Conservation (phyloP, 495 filamentous ascomycete genomes). For the Trichoderma virens region DNA sequence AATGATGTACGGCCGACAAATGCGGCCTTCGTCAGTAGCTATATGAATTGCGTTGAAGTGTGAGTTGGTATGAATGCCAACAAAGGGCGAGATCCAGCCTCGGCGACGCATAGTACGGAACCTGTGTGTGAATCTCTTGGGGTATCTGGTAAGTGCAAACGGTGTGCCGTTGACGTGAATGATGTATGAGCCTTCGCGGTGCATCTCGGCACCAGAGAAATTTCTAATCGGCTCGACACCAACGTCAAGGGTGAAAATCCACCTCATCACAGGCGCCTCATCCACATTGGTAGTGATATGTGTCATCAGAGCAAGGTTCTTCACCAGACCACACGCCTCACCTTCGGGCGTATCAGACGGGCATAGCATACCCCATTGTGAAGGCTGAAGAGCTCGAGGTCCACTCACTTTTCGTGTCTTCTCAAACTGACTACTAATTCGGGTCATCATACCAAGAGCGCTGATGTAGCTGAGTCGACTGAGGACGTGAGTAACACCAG, state of each 20-base stretch:
- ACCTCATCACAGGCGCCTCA: constrained; percentile 73
- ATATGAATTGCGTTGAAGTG: constrained; percentile 89
- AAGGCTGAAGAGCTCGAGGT: constrained; percentile 90
- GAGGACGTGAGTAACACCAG: constrained; percentile 92
- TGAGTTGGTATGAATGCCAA: constrained; percentile 90
- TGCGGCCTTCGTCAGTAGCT: constrained; percentile 91
- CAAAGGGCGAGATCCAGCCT: constrained; percentile 86
- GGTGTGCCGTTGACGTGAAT: constrained; percentile 95
- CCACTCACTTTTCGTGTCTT: constrained; percentile 95
- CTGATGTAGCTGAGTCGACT: constrained; percentile 94
- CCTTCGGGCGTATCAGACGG: constrained; percentile 96
- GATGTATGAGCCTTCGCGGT: constrained; percentile 72
- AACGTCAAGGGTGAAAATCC: constrained; percentile 71
- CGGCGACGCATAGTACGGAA: constrained; percentile 80
- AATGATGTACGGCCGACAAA: constrained; percentile 90
- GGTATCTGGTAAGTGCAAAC: constrained; percentile 69
- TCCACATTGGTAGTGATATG: constrained; percentile 96
- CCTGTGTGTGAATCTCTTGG: constrained; percentile 71
- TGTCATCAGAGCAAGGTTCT: constrained; percentile 98
- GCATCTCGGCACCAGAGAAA: constrained; percentile 72
- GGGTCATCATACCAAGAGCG: constrained; percentile 99
- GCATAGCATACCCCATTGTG: constrained; percentile 96
- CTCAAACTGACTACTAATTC: constrained; percentile 96
- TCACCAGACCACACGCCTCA: constrained; percentile 94
- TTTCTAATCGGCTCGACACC: constrained; percentile 48